Base-by-base conservation (phyloP, 495 filamentous ascomycete species). In the Hyaloscypha bicolor region DNA sequence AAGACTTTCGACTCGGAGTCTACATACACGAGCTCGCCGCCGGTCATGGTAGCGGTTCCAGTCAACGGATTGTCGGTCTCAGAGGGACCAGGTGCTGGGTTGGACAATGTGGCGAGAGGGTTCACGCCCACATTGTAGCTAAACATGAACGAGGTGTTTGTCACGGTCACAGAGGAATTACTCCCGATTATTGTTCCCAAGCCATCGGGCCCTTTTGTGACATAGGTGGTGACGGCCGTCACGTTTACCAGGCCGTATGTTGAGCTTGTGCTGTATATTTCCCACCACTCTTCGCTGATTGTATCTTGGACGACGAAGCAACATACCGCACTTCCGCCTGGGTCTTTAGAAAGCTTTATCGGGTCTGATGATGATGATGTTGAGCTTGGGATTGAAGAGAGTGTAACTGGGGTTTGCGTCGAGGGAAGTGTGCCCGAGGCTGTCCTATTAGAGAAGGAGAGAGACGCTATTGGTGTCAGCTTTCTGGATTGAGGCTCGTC, bases 221-320 rank as follows among this genome's bases (percentile, higher is more conserved):
- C 42, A 21, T 22, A 59, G 8, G 39, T 48, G 48, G 55, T 64
- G 55, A 53, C 22, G 11, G 57, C 39, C 4, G 65, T 67, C 31
- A 62, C 12, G 35, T 62, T 67, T 1, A 63, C 42, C 4, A 60
- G 4, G 31, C 4, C 8, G 12, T 51, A 37, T 5, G 35, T 14
- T 31, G 62, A 45, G 57, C 4, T 22, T 5, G 35, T 31, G 5
- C 6, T 31, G 1, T 33, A 51, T 42, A 33, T 11, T 56, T 65
- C 35, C 67, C 67, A 69, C 33, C 39, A 69, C 2, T 31, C 31
- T 33, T 69, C 67, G 22, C 25, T 69, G n/a, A 69, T 30, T 16
- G 57, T 62, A 31, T 69, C 67, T 62, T 69, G 67, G 6, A 69
- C 59, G 4, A 66, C 33, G 32, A 65, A 69, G 32, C 67, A 69